Evolutionary conservation across 306 rosid species (phyloP).

Genomic region (Quercus glauca): DNA sequence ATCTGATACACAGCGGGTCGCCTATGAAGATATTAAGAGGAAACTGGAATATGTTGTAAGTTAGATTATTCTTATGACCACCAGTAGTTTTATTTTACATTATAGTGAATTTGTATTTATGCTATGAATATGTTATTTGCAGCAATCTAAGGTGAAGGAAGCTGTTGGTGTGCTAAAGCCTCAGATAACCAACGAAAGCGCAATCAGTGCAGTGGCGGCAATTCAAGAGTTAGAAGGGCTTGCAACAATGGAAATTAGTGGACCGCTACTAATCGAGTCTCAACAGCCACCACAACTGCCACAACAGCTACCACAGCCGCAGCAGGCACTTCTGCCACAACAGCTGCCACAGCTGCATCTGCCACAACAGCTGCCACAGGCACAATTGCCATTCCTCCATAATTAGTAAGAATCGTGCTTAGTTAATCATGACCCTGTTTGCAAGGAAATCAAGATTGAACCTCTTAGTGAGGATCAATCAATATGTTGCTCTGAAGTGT

Average conservation of each 20-base stretch:
- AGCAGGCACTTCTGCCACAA: constrained; percentile 1
- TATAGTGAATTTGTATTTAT: constrained; percentile 20
- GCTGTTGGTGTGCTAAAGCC: constrained; percentile 65
- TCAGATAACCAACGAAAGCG: constrained; percentile 55
- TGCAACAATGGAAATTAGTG: constrained; percentile 55
- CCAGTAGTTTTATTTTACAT: neutral
- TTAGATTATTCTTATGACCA: constrained; percentile 10
- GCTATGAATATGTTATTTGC: constrained; percentile 18
- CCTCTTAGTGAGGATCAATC: constrained; percentile 10
- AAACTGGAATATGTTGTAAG: constrained; percentile 76
- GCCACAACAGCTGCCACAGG: constrained; percentile 11
- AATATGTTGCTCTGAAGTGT: constrained; percentile 40
- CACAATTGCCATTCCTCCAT: constrained; percentile 5
- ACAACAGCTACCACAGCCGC: constrained; percentile 19
- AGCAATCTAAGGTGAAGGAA: constrained; percentile 73
- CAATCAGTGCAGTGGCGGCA: constrained; percentile 48
- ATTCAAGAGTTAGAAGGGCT: constrained; percentile 71
- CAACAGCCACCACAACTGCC: constrained; percentile 21
- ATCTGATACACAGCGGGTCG: constrained; percentile 19
- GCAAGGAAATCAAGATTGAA: constrained; percentile 12
- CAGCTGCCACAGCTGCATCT: constrained; percentile 8
- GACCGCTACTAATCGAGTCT: constrained; percentile 47
- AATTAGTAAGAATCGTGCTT: constrained; percentile 18
- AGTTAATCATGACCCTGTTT: constrained; percentile 7
- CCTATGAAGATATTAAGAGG: constrained; percentile 51